Evolutionary conservation across 192 early-diverging fungal species (phyloP), one percentile per base, ranked within the genome.

Genomic region (Backusella tuberculispora): DNA sequence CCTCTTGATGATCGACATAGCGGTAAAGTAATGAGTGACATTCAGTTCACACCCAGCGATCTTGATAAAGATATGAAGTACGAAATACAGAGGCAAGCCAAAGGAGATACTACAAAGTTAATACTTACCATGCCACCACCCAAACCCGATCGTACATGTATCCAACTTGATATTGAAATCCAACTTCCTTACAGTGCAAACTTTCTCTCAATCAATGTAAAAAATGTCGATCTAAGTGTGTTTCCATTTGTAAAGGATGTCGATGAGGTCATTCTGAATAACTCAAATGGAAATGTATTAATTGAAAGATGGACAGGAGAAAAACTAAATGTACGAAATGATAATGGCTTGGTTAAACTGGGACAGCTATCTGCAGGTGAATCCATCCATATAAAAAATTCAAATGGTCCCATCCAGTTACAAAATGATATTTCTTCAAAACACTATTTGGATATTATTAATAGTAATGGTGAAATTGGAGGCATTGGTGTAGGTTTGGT

Each of bases 121-220:
- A 47, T 26, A 15, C 12, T 69, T 0, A 45, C 12, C 13, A 47
- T 69, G 45, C 68, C 68, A 29, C 19, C 43, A 29, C 10, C n/a
- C 1, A 12, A 3, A 47, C 21, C 21, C 24, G 42, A 44, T 34
- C 42, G 44, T 29, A 43, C 38, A 14, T 69, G 68, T 29, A 24
- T 69, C 21, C 19, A 69, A 15, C 26, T 69, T 17, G 44, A 69
- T 47, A 69, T 69, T 6, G 68, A 69, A 26, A 69, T 69, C 10
- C 19, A 45, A 29, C 44, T 69, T 17, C 68, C 68, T 47, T 45
- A 47, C 29, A 46, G 42, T 29, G 45, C 68, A 29, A 19, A 45
- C 24, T 29, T 17, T 14, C 14, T 69, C 10, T 5, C 42, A 29
- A 47, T 69, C 45, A 4, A 29, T 14, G 45, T 26, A 6, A 9